Evolutionary conservation across 192 early-diverging fungal genomes (phyloP).

Genomic region (Backusella circina): DNA sequence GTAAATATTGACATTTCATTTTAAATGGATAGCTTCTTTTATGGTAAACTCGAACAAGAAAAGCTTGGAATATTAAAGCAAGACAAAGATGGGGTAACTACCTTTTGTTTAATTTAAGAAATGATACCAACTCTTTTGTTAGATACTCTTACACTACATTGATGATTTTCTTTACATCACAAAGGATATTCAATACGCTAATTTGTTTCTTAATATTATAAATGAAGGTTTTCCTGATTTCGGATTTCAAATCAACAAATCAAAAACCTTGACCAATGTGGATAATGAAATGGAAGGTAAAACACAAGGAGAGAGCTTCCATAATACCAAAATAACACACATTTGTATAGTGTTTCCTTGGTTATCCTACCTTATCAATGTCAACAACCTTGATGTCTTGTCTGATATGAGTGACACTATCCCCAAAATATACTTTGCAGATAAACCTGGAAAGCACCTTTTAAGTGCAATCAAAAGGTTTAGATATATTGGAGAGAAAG

Average conservation of each 20-base stretch:
- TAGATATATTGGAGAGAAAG: no score
- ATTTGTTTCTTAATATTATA: neutral
- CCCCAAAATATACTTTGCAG: neutral
- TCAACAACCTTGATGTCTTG: neutral
- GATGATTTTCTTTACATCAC: slow-evolving; percentile 11
- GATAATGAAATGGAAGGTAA: slow-evolving; percentile 2
- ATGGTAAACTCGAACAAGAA: neutral
- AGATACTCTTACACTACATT: neutral
- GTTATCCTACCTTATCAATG: neutral
- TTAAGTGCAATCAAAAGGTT: neutral
- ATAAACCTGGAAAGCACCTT: neutral
- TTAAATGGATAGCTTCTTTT: neutral
- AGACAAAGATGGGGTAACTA: neutral
- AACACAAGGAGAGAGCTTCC: neutral
- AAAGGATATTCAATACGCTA: neutral
- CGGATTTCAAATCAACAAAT: neutral
- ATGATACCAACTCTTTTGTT: neutral
- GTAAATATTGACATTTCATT: neutral
- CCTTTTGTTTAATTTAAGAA: no score
- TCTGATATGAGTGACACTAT: neutral
- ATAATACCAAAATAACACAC: neutral
- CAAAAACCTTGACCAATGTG: neutral
- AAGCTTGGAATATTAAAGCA: neutral
- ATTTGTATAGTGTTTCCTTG: neutral
- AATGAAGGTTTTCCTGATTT: neutral